These are phyloP conservation scores for Hyphodiscus sp. DNA, from an alignment of 2,329 filamentous ascomycete genomes.

Conservation along the genomic window DNA sequence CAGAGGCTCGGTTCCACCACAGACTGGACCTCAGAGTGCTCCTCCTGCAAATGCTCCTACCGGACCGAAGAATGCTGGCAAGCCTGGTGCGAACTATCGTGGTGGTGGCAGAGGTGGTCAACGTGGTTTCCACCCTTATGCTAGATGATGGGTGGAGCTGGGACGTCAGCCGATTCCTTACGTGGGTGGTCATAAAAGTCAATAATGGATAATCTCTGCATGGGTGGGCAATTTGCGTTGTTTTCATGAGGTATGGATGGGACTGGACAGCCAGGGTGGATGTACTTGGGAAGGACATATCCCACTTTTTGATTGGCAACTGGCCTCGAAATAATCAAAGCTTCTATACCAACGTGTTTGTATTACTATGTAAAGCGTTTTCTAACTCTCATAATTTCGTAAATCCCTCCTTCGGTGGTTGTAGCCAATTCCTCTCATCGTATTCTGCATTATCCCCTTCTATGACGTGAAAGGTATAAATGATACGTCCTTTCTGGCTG, in stretches of 20 bases:
- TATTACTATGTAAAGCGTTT: background rate
- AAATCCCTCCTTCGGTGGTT: conserved; percentile 75
- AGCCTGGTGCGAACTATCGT: conserved; percentile 86
- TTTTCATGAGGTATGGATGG: background rate
- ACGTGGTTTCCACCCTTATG: conserved; percentile 78
- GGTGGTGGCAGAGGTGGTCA: conserved; percentile 74
- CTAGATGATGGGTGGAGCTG: conserved; percentile 24
- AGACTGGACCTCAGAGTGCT: conserved; percentile 37
- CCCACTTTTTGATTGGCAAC: background rate
- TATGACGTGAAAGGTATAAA: conserved; percentile 97
- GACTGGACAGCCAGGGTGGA: too few species aligned
- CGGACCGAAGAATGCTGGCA: conserved; percentile 90
- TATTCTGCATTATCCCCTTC: conserved; percentile 70
- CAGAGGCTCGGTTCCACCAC: conserved; percentile 29
- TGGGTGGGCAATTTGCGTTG: background rate
- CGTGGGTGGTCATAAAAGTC: background rate
- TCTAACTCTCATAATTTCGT: conserved; percentile 32
- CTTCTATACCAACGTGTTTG: background rate
- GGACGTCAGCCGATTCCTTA: background rate
- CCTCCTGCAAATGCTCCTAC: conserved; percentile 83
- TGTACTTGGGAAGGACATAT: conserved; percentile 7
- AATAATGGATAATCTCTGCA: background rate
- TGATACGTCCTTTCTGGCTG: conserved; percentile 80
- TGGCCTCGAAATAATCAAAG: background rate
- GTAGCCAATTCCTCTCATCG: conserved; percentile 87